These are phyloP conservation scores for Arabidopsis arenosa DNA, from an alignment of 345 rosid species.

Conservation along the genomic window DNA sequence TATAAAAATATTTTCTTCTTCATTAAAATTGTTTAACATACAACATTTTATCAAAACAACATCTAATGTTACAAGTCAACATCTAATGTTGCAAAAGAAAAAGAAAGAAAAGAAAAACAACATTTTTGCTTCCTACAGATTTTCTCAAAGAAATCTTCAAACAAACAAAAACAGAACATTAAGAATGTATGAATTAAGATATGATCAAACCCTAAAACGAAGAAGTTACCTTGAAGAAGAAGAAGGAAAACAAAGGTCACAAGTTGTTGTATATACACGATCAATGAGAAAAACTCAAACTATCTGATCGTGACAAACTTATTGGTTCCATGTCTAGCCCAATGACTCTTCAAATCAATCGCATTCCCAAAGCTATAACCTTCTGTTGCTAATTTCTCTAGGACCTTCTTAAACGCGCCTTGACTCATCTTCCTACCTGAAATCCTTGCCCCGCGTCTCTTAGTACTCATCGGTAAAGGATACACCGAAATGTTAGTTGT, in stretches of 20 bases:
- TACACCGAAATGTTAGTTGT: slow-evolving; percentile 85
- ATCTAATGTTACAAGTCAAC: neutral
- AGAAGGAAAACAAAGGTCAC: neutral
- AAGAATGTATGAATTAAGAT: slow-evolving; percentile 21
- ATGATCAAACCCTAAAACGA: slow-evolving; percentile 19
- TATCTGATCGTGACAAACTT: slow-evolving; percentile 96
- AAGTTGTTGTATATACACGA: slow-evolving; percentile 8
- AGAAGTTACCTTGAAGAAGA: slow-evolving; percentile 17
- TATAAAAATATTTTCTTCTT: neutral
- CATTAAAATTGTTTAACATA: neutral
- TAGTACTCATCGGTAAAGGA: slow-evolving; percentile 94
- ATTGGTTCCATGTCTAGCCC: slow-evolving; percentile 98
- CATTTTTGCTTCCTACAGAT: neutral
- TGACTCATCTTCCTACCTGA: slow-evolving; percentile 98
- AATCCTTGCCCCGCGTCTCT: slow-evolving; percentile 85
- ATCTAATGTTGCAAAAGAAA: neutral
- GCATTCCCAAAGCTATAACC: slow-evolving; percentile 77
- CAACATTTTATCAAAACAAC: neutral
- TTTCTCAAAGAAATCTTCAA: neutral
- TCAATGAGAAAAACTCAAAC: slow-evolving; percentile 9
- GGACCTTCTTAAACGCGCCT: slow-evolving; percentile 92
- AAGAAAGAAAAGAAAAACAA: neutral
- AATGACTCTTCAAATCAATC: slow-evolving; percentile 83
- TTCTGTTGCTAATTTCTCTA: slow-evolving; percentile 85
- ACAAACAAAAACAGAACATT: slow-evolving; percentile 1